These are phyloP conservation scores for Aspergillus sp. DNA, from an alignment of 2,329 filamentous ascomycete genomes.

Conservation along the genomic window DNA sequence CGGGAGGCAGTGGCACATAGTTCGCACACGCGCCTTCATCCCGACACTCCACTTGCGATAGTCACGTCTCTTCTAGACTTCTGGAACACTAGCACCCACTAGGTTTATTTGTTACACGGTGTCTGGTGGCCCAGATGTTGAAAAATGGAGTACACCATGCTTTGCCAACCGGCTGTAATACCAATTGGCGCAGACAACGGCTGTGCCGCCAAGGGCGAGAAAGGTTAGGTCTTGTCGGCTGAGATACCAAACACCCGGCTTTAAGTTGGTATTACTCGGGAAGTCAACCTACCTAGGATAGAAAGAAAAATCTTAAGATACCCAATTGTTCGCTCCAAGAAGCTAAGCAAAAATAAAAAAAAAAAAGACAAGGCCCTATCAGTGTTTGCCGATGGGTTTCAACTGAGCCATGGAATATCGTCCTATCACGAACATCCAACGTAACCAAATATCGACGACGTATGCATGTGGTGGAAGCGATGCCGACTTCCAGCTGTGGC, in stretches of 20 bases:
- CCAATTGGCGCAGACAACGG: neutral
- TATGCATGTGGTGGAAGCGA: neutral
- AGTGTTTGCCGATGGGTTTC: neutral
- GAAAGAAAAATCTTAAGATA: conserved; percentile 1
- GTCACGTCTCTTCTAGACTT: conserved; percentile 6
- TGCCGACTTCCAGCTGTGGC: conserved; percentile 1
- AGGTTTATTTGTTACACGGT: conserved; percentile 12
- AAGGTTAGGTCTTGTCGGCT: too few species aligned
- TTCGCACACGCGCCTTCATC: neutral
- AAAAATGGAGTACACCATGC: too few species aligned
- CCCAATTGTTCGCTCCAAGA: too few species aligned
- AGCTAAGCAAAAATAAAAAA: neutral
- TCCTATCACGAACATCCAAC: neutral
- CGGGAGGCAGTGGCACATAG: conserved; percentile 5
- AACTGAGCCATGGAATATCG: neutral
- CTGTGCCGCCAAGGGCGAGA: too few species aligned
- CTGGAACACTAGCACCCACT: conserved; percentile 12
- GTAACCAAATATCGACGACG: too few species aligned
- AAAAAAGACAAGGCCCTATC: conserved; percentile 1
- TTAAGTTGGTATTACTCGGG: too few species aligned
- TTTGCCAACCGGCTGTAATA: neutral
- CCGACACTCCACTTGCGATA: conserved; percentile 7
- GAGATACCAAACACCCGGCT: too few species aligned
- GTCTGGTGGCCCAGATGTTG: conserved; percentile 7
- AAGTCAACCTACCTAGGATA: neutral